Percentiles rank a stretch among this genome's conserved stretches.
These are phyloP conservation scores for Dictyostelium capitatum DNA, from an alignment of 78 protist genomes.

Conservation along the genomic window DNA sequence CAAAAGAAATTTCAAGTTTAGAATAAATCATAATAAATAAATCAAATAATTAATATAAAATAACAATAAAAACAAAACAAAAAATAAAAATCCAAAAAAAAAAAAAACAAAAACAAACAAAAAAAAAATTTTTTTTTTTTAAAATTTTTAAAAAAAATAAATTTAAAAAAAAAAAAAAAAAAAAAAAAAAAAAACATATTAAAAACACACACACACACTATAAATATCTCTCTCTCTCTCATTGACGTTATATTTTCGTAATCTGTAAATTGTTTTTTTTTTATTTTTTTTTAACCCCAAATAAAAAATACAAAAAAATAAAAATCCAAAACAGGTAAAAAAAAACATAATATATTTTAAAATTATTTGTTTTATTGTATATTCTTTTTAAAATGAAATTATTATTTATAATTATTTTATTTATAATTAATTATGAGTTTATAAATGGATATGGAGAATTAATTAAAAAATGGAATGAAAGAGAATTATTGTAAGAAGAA, in stretches of 20 bases:
- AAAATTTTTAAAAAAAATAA: neutral
- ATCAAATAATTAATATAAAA: neutral
- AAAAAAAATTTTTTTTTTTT: neutral
- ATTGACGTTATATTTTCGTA: too few species aligned
- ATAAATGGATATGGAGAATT: slow-evolving; percentile 11
- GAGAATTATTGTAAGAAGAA: neutral
- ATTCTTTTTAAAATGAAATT: neutral
- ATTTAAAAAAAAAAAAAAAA: neutral
- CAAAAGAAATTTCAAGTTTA: neutral
- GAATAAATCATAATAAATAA: neutral
- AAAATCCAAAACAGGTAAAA: too few species aligned
- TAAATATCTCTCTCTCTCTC: too few species aligned
- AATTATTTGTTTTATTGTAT: too few species aligned
- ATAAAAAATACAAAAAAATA: too few species aligned
- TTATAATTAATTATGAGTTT: neutral
- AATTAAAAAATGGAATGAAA: neutral
- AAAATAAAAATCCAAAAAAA: neutral
- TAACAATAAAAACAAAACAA: neutral
- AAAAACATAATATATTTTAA: too few species aligned
- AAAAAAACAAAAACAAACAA: too few species aligned
- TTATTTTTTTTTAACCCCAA: too few species aligned
- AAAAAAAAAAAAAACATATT: neutral
- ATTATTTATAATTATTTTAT: neutral
- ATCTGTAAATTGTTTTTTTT: too few species aligned
- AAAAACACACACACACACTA: too few species aligned